Percentiles rank a stretch among this genome's conserved stretches.
Conservation (phyloP, 208 protist genomes). For the Vickermania spadyakhi region DNA sequence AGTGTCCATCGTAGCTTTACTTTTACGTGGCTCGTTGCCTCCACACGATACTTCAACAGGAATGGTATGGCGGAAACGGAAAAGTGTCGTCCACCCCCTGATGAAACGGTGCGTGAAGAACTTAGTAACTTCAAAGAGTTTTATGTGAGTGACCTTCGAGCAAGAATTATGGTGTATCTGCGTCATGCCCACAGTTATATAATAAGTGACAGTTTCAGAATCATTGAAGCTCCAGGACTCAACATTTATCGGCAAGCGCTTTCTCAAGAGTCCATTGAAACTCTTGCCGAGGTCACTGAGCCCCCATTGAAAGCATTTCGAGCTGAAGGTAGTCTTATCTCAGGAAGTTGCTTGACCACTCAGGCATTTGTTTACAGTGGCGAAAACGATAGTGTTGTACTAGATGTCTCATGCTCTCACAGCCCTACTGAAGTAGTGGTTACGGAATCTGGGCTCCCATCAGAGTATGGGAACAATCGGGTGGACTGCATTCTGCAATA, state of each 20-base stretch:
- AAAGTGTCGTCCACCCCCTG: constrained; percentile 15
- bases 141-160: constrained; percentile 77
- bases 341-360: constrained; percentile 3
- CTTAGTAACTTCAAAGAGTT: constrained; percentile 84
- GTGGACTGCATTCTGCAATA: constrained; percentile 52
- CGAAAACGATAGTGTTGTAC: constrained; percentile 39
- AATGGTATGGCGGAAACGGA: constrained; percentile 13
- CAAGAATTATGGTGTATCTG: constrained; percentile 59
- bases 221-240: not conserved
- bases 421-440: constrained; percentile 42
- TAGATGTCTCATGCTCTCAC: constrained; percentile 61
- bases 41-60: constrained; percentile 55
- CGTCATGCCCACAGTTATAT: constrained; percentile 21
- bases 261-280: not conserved
- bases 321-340: no score
- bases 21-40: constrained; percentile 74
- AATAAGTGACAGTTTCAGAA: not conserved
- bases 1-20: constrained; percentile 75
- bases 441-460: constrained; percentile 25
- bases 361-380: constrained; percentile 62
- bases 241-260: not conserved
- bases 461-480: constrained; percentile 61
- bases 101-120: constrained; percentile 58
- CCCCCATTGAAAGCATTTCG: not conserved
- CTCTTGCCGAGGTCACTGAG: not conserved